Conservation (phyloP, 2,329 filamentous ascomycete species). For the Aspergillus neotritici region DNA sequence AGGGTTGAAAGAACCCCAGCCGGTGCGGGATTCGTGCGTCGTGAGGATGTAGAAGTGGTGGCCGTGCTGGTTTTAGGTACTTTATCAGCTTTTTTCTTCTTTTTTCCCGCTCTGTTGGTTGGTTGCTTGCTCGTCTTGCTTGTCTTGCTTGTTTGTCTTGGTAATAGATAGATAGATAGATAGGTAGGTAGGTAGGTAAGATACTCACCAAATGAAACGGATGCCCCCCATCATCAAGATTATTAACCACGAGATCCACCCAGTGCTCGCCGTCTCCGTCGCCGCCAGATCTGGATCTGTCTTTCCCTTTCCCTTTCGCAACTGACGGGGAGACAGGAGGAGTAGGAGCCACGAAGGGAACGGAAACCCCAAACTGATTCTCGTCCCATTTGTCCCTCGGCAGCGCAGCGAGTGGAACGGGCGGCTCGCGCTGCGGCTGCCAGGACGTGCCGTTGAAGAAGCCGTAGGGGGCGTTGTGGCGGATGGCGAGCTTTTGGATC, state of each 20-base stretch:
- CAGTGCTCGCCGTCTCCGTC: constrained; percentile 24
- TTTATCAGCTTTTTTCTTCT: too few relatives aligned
- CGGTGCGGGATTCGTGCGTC: constrained; percentile 23
- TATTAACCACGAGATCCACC: constrained; percentile 48
- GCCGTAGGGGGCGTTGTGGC: constrained; percentile 41
- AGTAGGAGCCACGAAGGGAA: constrained; percentile 13
- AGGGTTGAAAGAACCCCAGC: constrained; percentile 38
- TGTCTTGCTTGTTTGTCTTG: too few relatives aligned
- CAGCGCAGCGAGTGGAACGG: constrained; percentile 30
- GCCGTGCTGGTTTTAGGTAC: constrained; percentile 29
- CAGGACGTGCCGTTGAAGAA: constrained; percentile 48
- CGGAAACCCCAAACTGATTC: constrained; percentile 37
- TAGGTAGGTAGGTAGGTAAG: neutral
- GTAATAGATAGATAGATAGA: neutral
- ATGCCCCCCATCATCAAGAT: constrained; percentile 47
- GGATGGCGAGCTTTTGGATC: constrained; percentile 40
- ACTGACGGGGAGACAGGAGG: too few relatives aligned
- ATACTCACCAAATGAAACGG: constrained; percentile 46
- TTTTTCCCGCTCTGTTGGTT: neutral
- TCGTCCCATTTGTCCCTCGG: constrained; percentile 36
- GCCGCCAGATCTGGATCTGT: neutral
- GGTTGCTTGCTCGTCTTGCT: too few relatives aligned
- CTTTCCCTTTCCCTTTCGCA: too few relatives aligned
- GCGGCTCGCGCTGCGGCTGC: constrained; percentile 34
- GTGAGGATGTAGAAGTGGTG: constrained; percentile 32